Base-by-base conservation (phyloP, 2,329 filamentous ascomycete species). In the Emydomyces testavorans region DNA sequence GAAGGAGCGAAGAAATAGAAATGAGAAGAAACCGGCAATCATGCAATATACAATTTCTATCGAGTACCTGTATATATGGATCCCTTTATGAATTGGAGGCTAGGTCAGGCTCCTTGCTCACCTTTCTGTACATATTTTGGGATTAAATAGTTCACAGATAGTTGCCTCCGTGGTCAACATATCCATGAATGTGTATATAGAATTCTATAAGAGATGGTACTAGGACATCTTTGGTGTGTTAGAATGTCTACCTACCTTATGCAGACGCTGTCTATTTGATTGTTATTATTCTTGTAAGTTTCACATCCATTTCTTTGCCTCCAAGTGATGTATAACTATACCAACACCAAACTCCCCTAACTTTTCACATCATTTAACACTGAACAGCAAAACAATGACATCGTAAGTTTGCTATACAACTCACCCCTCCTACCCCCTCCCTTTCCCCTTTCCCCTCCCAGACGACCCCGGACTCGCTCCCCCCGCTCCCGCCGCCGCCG, bases 371-470 rank as follows among this genome's bases (percentile, higher is more conserved):
- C 31, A 16, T 23, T 18, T 15, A 15, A 16, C 34, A 23, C 43
- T 34, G n/a, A 32, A 20, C 15, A n/a, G 13, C 6, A 29, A 6
- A 18, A 35, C 32, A 3, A 35, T 28, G 8, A 37, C 5, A n/a
- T n/a, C n/a, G n/a, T n/a, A n/a, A n/a, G n/a, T n/a, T n/a, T n/a
- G n/a, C n/a, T n/a, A n/a, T n/a, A n/a, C n/a, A n/a, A n/a, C n/a
- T n/a, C n/a, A n/a, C n/a, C n/a, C n/a, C n/a, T n/a, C 20, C 26
- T 24, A 34, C 5, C 43, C 37, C n/a, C 41, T 45, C n/a, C 24
- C 24, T 26, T 42, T 46, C 34, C 35, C 35, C 24, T 40, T 39
- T 13, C 28, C 15, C n/a, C 10, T 45, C 21, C 34, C 32, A 28
- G 29, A 40, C 15, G 35, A 8, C 18, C 45, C 41, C 23, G 35